Evolutionary conservation across 139 green algal genomes (phyloP).

Genomic region (Volvox reticuliferus): DNA sequence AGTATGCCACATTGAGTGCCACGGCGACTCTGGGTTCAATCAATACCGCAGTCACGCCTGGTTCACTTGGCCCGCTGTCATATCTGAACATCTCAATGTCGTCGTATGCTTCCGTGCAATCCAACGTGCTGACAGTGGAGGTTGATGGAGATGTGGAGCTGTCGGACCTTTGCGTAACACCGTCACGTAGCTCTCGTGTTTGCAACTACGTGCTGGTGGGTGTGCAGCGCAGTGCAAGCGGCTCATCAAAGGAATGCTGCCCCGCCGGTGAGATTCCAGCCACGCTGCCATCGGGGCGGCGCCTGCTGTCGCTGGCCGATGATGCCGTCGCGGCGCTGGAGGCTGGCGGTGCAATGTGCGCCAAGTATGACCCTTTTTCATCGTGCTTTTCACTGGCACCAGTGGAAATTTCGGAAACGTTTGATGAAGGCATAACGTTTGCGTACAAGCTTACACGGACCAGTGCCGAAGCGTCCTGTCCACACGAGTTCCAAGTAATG

Average conservation of each 20-base stretch:
- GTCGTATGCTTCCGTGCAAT: slow-evolving; percentile 30
- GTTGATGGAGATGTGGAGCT: slow-evolving; percentile 22
- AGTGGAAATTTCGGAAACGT: slow-evolving; percentile 38
- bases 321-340: background rate
- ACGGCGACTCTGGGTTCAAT: slow-evolving; percentile 9
- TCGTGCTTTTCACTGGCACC: slow-evolving; percentile 7
- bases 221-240: background rate
- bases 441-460: slow-evolving; percentile 45
- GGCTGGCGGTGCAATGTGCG: background rate
- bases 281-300: background rate
- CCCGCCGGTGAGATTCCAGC: slow-evolving; percentile 31
- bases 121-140: slow-evolving; percentile 9
- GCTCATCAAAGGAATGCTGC: slow-evolving; percentile 17
- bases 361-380: background rate
- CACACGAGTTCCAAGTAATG: slow-evolving; percentile 42
- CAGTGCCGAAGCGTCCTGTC: background rate
- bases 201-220: slow-evolving; percentile 42
- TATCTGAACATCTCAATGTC: slow-evolving; percentile 43
- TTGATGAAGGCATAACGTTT: slow-evolving; percentile 37
- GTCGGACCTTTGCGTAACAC: slow-evolving; percentile 42
- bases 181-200: background rate
- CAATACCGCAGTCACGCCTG: background rate
- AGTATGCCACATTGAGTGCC: background rate
- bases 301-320: background rate
- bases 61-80: background rate